Conservation (phyloP, 1,284 basidiomycete species). For the Puccinia coronata region DNA sequence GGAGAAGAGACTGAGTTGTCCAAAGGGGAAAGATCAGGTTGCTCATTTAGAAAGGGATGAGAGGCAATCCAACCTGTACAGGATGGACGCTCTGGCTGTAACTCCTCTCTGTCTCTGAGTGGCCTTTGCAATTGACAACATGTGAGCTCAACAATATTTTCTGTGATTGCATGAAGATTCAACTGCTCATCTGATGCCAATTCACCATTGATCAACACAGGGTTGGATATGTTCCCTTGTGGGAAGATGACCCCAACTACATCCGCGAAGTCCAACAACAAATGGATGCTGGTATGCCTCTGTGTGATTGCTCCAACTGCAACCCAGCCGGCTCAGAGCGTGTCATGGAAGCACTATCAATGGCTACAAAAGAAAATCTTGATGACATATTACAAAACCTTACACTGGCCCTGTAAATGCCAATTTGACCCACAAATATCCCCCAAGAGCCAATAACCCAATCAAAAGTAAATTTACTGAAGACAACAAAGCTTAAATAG, state of each 20-base stretch:
- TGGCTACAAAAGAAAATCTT: background rate
- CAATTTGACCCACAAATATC: background rate
- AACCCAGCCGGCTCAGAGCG: background rate
- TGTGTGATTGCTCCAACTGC: background rate
- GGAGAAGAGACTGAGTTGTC: background rate
- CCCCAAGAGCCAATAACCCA: background rate
- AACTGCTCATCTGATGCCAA: no score
- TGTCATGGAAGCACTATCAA: background rate
- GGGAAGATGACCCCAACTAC: background rate
- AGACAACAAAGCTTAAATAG: background rate
- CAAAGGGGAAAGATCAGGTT: background rate
- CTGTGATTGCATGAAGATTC: no score
- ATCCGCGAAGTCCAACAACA: background rate
- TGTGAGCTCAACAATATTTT: background rate
- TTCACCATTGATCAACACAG: no score
- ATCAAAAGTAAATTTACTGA: background rate
- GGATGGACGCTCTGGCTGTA: conserved; percentile 5
- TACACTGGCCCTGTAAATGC: background rate
- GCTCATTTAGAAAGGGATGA: background rate
- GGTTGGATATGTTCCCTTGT: background rate
- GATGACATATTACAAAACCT: background rate
- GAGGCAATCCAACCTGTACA: background rate
- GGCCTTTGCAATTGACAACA: background rate
- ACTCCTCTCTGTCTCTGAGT: background rate
- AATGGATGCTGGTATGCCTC: background rate